phyloP scores from a whole-genome alignment of 2,329 filamentous ascomycete species.

The Emericellopsis cladophorae region DNA sequence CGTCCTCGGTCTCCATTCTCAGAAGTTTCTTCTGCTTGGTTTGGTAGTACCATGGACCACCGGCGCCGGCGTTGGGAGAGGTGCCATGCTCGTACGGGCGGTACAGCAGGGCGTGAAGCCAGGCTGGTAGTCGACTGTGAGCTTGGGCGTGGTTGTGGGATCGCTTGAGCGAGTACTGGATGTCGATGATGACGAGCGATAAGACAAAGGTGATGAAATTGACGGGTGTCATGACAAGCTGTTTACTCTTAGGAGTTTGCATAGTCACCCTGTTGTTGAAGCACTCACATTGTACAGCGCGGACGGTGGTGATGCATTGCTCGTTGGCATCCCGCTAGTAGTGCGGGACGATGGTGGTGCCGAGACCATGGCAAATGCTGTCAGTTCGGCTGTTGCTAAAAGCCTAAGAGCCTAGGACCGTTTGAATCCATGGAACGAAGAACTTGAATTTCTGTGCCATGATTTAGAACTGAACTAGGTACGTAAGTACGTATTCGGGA shows the following conservation, averaged over 20 bases:
- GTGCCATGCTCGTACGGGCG: constrained; percentile 19
- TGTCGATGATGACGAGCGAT: constrained; percentile 51
- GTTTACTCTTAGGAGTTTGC: too few species aligned
- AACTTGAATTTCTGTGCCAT: too few species aligned
- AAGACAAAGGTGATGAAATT: constrained; percentile 52
- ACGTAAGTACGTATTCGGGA: too few species aligned
- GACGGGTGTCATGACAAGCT: constrained; percentile 48
- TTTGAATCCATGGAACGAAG: too few species aligned
- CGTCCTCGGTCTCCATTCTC: constrained; percentile 48
- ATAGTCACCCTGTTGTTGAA: neutral
- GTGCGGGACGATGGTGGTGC: too few species aligned
- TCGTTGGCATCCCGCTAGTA: too few species aligned
- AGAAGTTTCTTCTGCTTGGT: constrained; percentile 47
- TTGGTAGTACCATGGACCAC: constrained; percentile 32
- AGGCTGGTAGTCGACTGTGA: constrained; percentile 18
- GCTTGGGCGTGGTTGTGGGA: constrained; percentile 21
- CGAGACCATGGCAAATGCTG: too few species aligned
- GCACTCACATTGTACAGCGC: constrained; percentile 12
- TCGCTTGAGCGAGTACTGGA: constrained; percentile 38
- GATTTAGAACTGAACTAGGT: too few species aligned
- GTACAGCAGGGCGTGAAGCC: constrained; percentile 28
- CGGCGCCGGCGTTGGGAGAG: neutral
- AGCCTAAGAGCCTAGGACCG: too few species aligned
- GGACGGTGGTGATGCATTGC: too few species aligned
- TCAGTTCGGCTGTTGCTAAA: too few species aligned